Percentiles rank a stretch among this genome's conserved stretches.
phyloP scores from a whole-genome alignment of 78 protist genomes.

The Tieghemostelium lacteum region DNA sequence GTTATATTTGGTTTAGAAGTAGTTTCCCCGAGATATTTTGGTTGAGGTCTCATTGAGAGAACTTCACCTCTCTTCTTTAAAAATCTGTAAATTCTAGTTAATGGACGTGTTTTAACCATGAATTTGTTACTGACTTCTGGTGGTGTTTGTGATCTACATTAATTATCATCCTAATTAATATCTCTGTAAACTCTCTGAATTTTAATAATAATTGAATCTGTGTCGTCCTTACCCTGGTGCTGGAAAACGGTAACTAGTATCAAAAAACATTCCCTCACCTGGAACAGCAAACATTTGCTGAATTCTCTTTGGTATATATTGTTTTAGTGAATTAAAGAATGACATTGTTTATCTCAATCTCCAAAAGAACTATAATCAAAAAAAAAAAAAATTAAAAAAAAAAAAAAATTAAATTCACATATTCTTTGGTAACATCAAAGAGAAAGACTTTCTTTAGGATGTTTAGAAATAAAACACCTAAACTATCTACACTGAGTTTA shows the following conservation, averaged over 20 bases:
- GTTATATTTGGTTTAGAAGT: neutral
- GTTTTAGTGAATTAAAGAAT: neutral
- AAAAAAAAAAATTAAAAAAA: too few relatives aligned
- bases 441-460: too few relatives aligned
- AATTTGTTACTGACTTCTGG: conserved; percentile 59
- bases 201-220: neutral
- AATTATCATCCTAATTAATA: neutral
- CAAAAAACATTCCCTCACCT: conserved; percentile 36
- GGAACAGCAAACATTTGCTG: neutral
- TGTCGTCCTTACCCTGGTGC: conserved; percentile 68
- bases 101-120: conserved; percentile 55
- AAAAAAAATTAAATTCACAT: too few relatives aligned
- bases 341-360: too few relatives aligned
- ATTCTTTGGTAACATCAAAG: too few relatives aligned
- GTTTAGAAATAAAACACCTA: neutral
- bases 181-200: neutral
- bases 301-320: conserved; percentile 17
- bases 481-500: neutral
- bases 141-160: conserved; percentile 64
- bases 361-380: too few relatives aligned
- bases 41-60: conserved; percentile 40
- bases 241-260: conserved; percentile 55
- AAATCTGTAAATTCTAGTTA: conserved; percentile 51
- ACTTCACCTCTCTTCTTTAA: conserved; percentile 81
- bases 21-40: conserved; percentile 1